Conservation (phyloP, 2,329 filamentous ascomycete species). For the Fusarium fujikuroi region DNA sequence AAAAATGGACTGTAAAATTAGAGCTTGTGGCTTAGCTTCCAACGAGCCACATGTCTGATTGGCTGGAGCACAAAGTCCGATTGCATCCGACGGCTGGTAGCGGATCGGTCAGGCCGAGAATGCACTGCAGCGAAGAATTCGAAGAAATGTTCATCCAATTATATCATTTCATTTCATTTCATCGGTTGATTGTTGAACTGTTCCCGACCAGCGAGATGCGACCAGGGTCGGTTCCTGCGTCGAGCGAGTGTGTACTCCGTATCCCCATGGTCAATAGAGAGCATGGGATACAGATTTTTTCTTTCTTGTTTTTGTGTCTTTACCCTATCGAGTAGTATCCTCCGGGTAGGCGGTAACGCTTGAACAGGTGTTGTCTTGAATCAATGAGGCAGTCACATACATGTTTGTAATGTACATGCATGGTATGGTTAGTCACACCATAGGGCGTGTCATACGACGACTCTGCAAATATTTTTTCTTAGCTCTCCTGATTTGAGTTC, state of each 20-base stretch:
- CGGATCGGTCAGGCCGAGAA: conserved; percentile 41
- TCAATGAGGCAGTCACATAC: conserved; percentile 5
- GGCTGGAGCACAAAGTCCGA: conserved; percentile 21
- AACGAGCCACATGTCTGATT: conserved; percentile 31
- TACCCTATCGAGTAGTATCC: conserved; percentile 21
- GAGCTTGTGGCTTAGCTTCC: conserved; percentile 32
- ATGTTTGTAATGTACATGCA: background rate
- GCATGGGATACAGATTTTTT: conserved; percentile 17
- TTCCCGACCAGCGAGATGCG: conserved; percentile 8
- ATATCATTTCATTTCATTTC: conserved; percentile 13
- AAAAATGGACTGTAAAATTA: conserved; percentile 8
- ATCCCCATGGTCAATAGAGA: background rate
- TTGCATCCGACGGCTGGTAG: conserved; percentile 32
- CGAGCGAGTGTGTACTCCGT: conserved; percentile 8
- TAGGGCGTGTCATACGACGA: conserved; percentile 39
- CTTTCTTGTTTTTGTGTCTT: background rate
- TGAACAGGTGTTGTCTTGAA: conserved; percentile 12
- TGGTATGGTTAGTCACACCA: conserved; percentile 39
- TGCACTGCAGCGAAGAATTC: conserved; percentile 20
- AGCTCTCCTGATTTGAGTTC: conserved; percentile 5
- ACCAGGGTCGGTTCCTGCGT: conserved; percentile 33
- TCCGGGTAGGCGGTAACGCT: conserved; percentile 11
- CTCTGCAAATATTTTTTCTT: conserved; percentile 15
- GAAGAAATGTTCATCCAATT: conserved; percentile 18
- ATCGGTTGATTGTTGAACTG: conserved; percentile 3